Percentiles rank a stretch among this genome's conserved stretches.
These are phyloP conservation scores for Pseudophaeomoniella oleicola DNA, from an alignment of 2,329 filamentous ascomycete species.

Conservation along the genomic window DNA sequence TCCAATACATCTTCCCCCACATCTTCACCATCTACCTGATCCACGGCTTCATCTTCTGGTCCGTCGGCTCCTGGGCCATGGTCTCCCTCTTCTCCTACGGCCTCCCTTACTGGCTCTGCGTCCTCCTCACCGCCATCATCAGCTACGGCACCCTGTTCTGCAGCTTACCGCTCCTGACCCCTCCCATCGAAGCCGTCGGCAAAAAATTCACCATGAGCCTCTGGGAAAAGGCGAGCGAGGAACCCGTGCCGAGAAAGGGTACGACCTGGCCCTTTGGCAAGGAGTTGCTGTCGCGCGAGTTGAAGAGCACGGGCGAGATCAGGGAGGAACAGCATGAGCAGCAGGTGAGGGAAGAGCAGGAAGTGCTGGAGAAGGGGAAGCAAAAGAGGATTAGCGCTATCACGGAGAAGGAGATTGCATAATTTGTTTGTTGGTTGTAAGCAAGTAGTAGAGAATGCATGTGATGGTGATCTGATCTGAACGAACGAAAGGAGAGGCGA, in stretches of 20 bases:
- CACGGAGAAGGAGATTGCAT: no score
- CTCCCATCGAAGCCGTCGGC: constrained; percentile 5
- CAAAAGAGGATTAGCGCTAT: no score
- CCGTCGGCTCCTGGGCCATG: constrained; percentile 12
- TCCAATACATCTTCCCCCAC: constrained; percentile 31
- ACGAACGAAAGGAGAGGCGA: no score
- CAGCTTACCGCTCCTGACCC: constrained; percentile 2
- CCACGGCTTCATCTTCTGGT: constrained; percentile 25
- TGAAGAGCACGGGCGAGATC: neutral
- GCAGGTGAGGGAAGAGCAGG: no score
- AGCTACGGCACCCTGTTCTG: constrained; percentile 5
- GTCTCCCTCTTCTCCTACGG: constrained; percentile 8
- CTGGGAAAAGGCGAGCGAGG: constrained; percentile 7
- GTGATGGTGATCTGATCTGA: no score
- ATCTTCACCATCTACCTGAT: constrained; percentile 36
- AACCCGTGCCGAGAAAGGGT: constrained; percentile 7
- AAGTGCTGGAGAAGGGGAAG: no score
- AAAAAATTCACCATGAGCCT: constrained; percentile 7
- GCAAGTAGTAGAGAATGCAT: no score
- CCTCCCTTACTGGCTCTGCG: constrained; percentile 13
- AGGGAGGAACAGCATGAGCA: no score
- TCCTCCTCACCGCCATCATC: constrained; percentile 10
- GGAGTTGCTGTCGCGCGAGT: constrained; percentile 4
- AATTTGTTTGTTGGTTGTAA: no score
- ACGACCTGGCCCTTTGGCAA: constrained; percentile 8